Base-by-base conservation (phyloP, 2,329 filamentous ascomycete species). In the Ceratocystis cacaofunesta region DNA sequence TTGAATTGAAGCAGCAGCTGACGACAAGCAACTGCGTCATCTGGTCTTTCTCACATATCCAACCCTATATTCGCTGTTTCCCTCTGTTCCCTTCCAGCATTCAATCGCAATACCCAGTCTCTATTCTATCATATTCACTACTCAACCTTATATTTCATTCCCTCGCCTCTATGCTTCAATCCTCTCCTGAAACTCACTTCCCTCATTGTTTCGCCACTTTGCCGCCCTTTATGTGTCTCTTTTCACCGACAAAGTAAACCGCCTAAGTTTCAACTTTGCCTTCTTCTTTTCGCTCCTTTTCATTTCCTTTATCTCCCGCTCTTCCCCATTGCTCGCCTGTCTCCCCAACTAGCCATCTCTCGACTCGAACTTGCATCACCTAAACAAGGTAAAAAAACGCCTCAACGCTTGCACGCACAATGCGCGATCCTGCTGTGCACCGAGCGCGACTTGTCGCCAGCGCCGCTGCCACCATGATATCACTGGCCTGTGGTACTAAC, bases 401-500 rank as follows among this genome's bases (percentile, higher is more conserved):
- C 6, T 25, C 19, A 25, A 25, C 48, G 15, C 19, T 25, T 28
- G 19, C 19, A 52, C 48, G 22, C 28, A 61, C 41, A 68, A 78
- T 80, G 75, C 72, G 78, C 63, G 78, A 82, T 69, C 76, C 75
- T 43, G 75, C 79, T 61, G 76, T 84, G 69, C 78, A 81, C 69
- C 82, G 80, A 71, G 85, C 85, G 68, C 88, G 92, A 70, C 79
- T 95, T 64, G 76, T 94, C 66, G 92, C 92, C 69, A 92, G 92
- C 71, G 78, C 92, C 66, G 91, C 92, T 62, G 91, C 90, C 32
- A 96, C 91, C 17, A 74, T 85, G 69, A 90, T 96, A 68, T 85
- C 92, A 17, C 80, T 97, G 67, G 90, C 92, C 68, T 96, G 92
- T 74, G 94, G 94, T 68, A 95, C 92, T 69, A 96, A 96, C 75